phyloP scores from a whole-genome alignment of 345 rosid species.

The Eucalyptus pauciflora region DNA sequence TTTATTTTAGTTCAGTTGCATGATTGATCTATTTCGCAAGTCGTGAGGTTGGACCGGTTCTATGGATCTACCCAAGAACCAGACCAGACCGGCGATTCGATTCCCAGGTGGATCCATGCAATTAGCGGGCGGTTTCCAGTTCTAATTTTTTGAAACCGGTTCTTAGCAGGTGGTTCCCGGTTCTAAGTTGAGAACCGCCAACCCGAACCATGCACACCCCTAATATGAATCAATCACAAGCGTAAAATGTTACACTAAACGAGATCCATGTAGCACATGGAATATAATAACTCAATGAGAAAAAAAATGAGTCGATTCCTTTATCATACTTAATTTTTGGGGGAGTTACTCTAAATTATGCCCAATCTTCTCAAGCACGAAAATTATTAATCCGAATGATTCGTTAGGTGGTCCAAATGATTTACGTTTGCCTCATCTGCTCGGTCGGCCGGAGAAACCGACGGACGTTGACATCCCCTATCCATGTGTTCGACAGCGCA shows the following conservation, averaged over 20 bases:
- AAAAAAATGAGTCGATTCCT: rapidly evolving
- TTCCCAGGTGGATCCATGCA: too few relatives aligned
- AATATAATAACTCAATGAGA: too few relatives aligned
- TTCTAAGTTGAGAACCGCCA: too few relatives aligned
- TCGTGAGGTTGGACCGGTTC: too few relatives aligned
- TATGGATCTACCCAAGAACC: too few relatives aligned
- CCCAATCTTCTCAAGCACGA: background rate
- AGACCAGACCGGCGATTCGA: too few relatives aligned
- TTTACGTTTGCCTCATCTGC: background rate
- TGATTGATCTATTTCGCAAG: too few relatives aligned
- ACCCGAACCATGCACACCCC: too few relatives aligned
- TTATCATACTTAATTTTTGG: background rate
- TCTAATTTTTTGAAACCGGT: too few relatives aligned
- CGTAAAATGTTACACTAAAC: rapidly evolving
- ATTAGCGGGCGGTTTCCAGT: too few relatives aligned
- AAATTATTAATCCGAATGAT: background rate
- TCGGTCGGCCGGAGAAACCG: background rate
- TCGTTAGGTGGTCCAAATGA: background rate
- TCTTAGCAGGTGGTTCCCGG: too few relatives aligned
- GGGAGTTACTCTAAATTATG: background rate
- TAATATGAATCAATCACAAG: background rate
- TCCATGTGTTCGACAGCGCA: background rate
- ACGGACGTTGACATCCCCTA: background rate
- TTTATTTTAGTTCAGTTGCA: too few relatives aligned
- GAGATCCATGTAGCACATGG: rapidly evolving